phyloP scores from a whole-genome alignment of 1,284 basidiomycete genomes.

The Neotropicomus parvogracilis region DNA sequence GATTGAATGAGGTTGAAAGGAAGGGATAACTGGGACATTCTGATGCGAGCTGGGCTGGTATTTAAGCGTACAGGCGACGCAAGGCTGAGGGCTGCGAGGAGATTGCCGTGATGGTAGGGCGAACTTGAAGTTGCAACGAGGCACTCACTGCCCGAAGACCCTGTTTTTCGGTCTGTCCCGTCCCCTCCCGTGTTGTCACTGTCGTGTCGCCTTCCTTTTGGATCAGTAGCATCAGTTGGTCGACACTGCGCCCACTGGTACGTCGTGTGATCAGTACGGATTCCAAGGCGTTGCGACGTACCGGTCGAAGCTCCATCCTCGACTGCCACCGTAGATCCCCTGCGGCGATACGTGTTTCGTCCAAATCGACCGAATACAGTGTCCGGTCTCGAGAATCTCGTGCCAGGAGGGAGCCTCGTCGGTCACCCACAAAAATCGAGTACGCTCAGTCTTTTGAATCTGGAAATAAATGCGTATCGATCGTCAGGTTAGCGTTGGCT shows the following conservation, averaged over 20 bases:
- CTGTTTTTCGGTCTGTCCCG: neutral
- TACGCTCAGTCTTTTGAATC: too few species aligned
- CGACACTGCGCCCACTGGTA: too few species aligned
- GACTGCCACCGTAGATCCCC: too few species aligned
- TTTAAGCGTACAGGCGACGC: conserved; percentile 25
- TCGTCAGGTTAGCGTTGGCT: too few species aligned
- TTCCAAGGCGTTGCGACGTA: neutral
- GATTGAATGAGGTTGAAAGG: conserved; percentile 6
- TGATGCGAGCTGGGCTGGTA: conserved; percentile 9
- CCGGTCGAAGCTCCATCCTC: too few species aligned
- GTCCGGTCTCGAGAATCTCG: neutral
- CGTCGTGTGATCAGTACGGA: neutral
- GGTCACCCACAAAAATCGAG: too few species aligned
- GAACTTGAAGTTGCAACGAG: conserved; percentile 25
- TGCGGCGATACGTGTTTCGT: neutral
- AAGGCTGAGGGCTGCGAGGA: conserved; percentile 14
- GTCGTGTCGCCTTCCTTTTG: too few species aligned
- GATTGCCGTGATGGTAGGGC: conserved; percentile 3
- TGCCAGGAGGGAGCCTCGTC: too few species aligned
- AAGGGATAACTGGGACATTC: conserved; percentile 14
- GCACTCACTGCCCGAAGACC: conserved; percentile 2
- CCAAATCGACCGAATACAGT: neutral
- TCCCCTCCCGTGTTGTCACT: neutral
- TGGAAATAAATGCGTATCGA: too few species aligned
- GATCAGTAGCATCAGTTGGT: too few species aligned